Percentiles rank a stretch among this genome's conserved stretches.
Conservation (phyloP, 2,329 filamentous ascomycete species). For the Periconia sp. region DNA sequence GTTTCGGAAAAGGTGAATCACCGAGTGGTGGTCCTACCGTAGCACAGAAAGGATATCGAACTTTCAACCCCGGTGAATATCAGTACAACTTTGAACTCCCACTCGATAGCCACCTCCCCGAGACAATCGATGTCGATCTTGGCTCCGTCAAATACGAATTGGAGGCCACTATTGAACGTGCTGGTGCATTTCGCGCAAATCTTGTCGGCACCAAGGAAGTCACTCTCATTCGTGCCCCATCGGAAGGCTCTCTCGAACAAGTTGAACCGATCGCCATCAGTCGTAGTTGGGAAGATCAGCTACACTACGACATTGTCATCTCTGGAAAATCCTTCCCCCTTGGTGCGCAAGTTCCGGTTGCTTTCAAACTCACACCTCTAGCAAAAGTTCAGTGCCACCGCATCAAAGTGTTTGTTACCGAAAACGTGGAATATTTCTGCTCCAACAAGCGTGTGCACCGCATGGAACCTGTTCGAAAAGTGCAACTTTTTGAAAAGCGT, state of each 20-base stretch:
- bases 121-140: slow-evolving; percentile 84
- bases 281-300: slow-evolving; percentile 89
- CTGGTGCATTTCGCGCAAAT: slow-evolving; percentile 88
- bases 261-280: slow-evolving; percentile 93
- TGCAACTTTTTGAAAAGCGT: slow-evolving; percentile 83
- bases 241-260: slow-evolving; percentile 85
- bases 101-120: slow-evolving; percentile 75
- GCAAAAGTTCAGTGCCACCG: slow-evolving; percentile 93
- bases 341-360: slow-evolving; percentile 84
- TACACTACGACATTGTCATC: slow-evolving; percentile 95
- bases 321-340: slow-evolving; percentile 94
- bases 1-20: slow-evolving; percentile 78
- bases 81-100: slow-evolving; percentile 80
- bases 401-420: slow-evolving; percentile 87
- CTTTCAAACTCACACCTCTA: slow-evolving; percentile 88
- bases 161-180: slow-evolving; percentile 80
- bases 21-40: slow-evolving; percentile 58
- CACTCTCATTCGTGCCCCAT: slow-evolving; percentile 78
- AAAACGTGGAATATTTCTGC: slow-evolving; percentile 89
- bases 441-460: slow-evolving; percentile 82
- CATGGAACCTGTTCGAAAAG: slow-evolving; percentile 80
- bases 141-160: slow-evolving; percentile 87
- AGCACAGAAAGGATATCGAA: slow-evolving; percentile 79
- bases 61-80: slow-evolving; percentile 77
- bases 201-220: slow-evolving; percentile 81